These are phyloP conservation scores for Talaromyces atroroseus DNA, from an alignment of 2,329 filamentous ascomycete genomes.

Conservation along the genomic window DNA sequence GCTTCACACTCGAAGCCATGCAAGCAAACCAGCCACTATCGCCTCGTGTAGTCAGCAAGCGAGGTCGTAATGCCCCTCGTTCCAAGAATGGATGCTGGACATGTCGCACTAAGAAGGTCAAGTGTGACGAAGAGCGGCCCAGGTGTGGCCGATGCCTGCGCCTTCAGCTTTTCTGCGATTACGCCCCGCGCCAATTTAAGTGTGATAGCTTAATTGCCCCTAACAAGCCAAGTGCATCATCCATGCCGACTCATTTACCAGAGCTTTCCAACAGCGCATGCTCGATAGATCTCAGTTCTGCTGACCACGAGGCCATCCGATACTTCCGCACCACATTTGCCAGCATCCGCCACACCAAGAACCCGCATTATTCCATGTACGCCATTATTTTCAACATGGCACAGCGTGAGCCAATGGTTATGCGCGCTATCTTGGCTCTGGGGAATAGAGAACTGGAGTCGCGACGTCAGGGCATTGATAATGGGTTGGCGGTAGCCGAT, in stretches of 20 bases:
- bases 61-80: no score
- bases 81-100: neutral
- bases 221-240: neutral
- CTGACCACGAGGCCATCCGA: neutral
- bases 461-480: neutral
- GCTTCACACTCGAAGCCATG: no score
- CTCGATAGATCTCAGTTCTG: no score
- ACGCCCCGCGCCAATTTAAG: neutral
- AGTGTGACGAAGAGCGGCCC: neutral
- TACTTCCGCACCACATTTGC: neutral
- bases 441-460: neutral
- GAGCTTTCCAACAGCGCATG: neutral
- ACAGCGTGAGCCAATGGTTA: neutral
- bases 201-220: neutral
- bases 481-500: neutral
- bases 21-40: no score
- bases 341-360: neutral
- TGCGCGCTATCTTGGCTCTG: neutral
- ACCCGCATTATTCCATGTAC: neutral
- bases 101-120: constrained; percentile 1
- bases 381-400: neutral
- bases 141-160: neutral
- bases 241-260: neutral
- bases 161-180: neutral
- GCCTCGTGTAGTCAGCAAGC: no score